Evolutionary conservation across 306 rosid species (phyloP).

Genomic region (Cajanus cajan): DNA sequence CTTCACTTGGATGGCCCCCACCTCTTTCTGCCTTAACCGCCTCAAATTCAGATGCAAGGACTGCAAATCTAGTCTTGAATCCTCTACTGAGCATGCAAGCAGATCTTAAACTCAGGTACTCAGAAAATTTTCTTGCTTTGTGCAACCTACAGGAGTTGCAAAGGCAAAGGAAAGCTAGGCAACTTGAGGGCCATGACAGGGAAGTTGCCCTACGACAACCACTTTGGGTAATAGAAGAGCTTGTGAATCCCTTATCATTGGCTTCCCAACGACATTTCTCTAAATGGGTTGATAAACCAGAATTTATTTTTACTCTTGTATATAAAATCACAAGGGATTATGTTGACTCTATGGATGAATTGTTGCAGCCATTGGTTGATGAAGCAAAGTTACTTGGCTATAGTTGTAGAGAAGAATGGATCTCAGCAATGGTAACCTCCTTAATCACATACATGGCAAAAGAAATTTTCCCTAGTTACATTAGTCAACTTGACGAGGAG

Average conservation of each 20-base stretch:
- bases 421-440: slow-evolving; percentile 80
- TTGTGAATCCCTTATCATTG: slow-evolving; percentile 81
- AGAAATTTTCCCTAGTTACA: slow-evolving; percentile 73
- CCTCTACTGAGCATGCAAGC: slow-evolving; percentile 84
- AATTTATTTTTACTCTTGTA: slow-evolving; percentile 83
- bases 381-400: slow-evolving; percentile 84
- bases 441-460: slow-evolving; percentile 82
- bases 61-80: slow-evolving; percentile 48
- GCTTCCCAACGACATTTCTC: slow-evolving; percentile 86
- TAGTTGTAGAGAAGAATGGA: slow-evolving; percentile 98
- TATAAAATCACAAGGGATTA: slow-evolving; percentile 83
- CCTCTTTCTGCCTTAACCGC: slow-evolving; percentile 61
- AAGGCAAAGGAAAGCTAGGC: slow-evolving; percentile 79
- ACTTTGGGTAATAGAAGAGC: slow-evolving; percentile 98
- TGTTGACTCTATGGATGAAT: slow-evolving; percentile 78
- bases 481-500: slow-evolving; percentile 59
- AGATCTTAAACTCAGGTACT: slow-evolving; percentile 73
- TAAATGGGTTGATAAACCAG: slow-evolving; percentile 86
- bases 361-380: slow-evolving; percentile 91
- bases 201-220: slow-evolving; percentile 71
- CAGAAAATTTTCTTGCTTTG: slow-evolving; percentile 71
- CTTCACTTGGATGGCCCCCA: slow-evolving; percentile 94
- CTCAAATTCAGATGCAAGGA: slow-evolving; percentile 43
- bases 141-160: slow-evolving; percentile 87
- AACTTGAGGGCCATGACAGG: slow-evolving; percentile 62